A percentile compares a stretch with the other conserved stretches of the same genome.
Conservation (phyloP, 345 rosid species). For the Balakata baccata region DNA sequence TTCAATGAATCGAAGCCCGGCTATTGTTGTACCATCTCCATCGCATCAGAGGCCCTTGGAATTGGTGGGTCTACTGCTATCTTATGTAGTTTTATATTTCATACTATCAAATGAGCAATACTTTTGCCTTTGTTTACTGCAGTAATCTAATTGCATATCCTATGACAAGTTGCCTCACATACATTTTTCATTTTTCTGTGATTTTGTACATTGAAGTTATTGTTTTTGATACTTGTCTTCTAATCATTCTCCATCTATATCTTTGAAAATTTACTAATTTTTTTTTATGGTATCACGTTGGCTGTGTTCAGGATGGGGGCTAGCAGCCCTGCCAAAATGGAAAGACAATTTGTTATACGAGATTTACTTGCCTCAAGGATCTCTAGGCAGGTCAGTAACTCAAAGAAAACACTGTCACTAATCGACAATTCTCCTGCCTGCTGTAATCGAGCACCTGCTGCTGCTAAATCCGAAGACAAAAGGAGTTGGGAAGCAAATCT, state of each 20-base stretch:
- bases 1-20: conserved; percentile 37
- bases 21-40: conserved; percentile 42
- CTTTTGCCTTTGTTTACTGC: conserved; percentile 8
- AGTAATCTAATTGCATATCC: not conserved
- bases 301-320: conserved; percentile 35
- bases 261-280: not conserved
- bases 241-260: not conserved
- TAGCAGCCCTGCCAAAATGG: not conserved
- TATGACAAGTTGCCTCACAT: conserved; percentile 8
- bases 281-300: not conserved
- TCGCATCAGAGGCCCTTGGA: conserved; percentile 28
- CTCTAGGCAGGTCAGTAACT: conserved; percentile 5
- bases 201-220: not conserved
- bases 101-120: not conserved
- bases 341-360: not conserved
- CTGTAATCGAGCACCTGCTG: not conserved
- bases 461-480: conserved; percentile 8
- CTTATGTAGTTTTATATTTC: no score
- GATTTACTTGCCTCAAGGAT: conserved; percentile 17
- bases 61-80: conserved; percentile 27
- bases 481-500: conserved; percentile 2
- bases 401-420: conserved; percentile 9
- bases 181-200: not conserved
- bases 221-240: not conserved
- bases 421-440: conserved; percentile 10